Percentiles rank a stretch among this genome's conserved stretches.
Conservation (phyloP, 2,329 filamentous ascomycete genomes). For the Hypoxylon sp. region DNA sequence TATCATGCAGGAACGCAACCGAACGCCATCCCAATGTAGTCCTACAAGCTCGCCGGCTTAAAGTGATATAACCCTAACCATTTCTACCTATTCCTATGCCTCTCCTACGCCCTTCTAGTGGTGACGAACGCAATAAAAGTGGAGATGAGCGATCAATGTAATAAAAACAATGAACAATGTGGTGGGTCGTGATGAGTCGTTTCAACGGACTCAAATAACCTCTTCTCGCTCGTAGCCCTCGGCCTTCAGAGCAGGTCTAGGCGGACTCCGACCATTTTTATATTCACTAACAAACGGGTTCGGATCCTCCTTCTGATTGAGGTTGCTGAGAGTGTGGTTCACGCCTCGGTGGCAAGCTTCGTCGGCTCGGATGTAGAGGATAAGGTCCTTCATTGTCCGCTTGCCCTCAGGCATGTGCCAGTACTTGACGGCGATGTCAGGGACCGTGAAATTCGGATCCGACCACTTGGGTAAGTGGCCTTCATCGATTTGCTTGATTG, state of each 20-base stretch:
- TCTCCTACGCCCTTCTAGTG: not conserved
- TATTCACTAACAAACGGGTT: constrained; percentile 93
- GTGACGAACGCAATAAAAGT: too few species aligned
- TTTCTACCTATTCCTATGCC: not conserved
- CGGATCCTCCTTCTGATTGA: constrained; percentile 87
- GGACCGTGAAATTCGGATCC: constrained; percentile 77
- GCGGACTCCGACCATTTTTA: constrained; percentile 75
- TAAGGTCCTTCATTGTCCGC: constrained; percentile 85
- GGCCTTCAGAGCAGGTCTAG: constrained; percentile 75
- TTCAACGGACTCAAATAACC: constrained; percentile 69
- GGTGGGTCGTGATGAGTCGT: not conserved
- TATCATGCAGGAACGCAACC: constrained; percentile 11
- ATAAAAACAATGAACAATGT: constrained; percentile 9
- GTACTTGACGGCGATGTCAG: constrained; percentile 91
- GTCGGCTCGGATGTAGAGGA: constrained; percentile 91
- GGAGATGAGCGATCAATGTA: constrained; percentile 8
- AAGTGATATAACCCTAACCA: constrained; percentile 12
- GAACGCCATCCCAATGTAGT: constrained; percentile 34
- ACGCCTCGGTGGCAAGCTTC: constrained; percentile 93
- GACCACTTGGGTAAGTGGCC: constrained; percentile 89
- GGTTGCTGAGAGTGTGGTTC: constrained; percentile 93
- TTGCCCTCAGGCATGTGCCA: constrained; percentile 93
- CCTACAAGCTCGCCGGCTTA: constrained; percentile 17
- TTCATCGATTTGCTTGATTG: constrained; percentile 86
- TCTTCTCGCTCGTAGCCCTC: constrained; percentile 88